Evolutionary conservation across 768 basidiomycete species (phyloP), one percentile per base, ranked within the genome.

Genomic region (Russula lepida): DNA sequence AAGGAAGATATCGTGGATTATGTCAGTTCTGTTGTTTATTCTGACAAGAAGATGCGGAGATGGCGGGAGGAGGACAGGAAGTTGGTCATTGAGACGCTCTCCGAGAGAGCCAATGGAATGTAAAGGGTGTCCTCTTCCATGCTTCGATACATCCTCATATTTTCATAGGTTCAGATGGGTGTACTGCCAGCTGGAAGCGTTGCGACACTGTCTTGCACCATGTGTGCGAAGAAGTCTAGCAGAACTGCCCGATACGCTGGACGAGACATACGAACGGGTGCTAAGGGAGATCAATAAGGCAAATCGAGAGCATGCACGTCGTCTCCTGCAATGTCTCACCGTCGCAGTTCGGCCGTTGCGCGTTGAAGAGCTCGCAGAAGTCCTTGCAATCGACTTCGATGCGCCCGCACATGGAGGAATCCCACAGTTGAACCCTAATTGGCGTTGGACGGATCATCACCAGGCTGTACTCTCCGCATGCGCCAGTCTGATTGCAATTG

Each of bases 311-410:
- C 35, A 55, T 5, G 59, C 59, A 0, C 59, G 21, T 30, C 59
- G 59, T 32, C 51, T 60, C 9, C 46, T 60, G 12, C 59, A 60
- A 2, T 60, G 59, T 44, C 58, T 59, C 15, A 32, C 51, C 8
- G 51, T 53, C 35, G 51, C 51, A 3, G 25, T 53, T 25, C 51
- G 51, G 4, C 51, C 51, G 25, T 21, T 53, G 7, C 35, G 23
- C 2, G 51, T 53, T 27, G 51, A 53, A 27, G 51, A 53, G 15
- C 58, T 51, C 15, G 59, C 59, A 7, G 59, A 60, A 11, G 37
- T 60, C 19, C 54, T 62, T 21, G 25, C 57, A 4, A 35, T 59
- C 19, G 57, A 59, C 43, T 62, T 62, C 19, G 43, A 62, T 13
- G 17, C 43, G 2, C 37, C 21, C 2, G 28, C 3, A 6, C 9